phyloP scores from a whole-genome alignment of 257 asterid species.

The Solanum lycopersicoides region DNA sequence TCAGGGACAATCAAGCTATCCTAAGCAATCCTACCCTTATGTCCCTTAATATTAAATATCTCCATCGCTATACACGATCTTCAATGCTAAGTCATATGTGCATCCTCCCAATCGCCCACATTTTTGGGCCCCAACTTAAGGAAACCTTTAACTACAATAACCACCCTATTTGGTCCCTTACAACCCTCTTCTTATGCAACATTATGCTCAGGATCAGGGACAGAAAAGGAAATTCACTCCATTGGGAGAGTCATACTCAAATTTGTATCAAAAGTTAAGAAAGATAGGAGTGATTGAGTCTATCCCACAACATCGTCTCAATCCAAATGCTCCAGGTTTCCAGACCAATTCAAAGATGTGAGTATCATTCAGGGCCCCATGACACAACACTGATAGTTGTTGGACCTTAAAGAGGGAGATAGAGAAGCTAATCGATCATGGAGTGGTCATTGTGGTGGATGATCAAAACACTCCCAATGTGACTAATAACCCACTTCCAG shows the following conservation, averaged over 20 bases:
- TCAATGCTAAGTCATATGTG: background rate
- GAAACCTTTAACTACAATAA: rapidly evolving
- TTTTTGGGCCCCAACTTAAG: rapidly evolving
- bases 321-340: background rate
- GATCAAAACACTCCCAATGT: too few species aligned
- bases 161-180: background rate
- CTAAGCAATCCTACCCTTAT: background rate
- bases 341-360: too few species aligned
- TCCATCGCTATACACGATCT: background rate
- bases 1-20: background rate
- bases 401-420: too few species aligned
- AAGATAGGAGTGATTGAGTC: background rate
- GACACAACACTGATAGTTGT: too few species aligned
- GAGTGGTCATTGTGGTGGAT: too few species aligned
- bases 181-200: rapidly evolving
- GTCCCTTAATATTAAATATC: background rate
- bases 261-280: background rate
- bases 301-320: background rate
- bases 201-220: background rate
- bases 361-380: too few species aligned
- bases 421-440: too few species aligned
- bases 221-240: background rate
- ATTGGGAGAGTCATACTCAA: background rate
- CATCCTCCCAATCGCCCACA: background rate
- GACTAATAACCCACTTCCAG: too few species aligned